These are phyloP conservation scores for Solanum piurae DNA, from an alignment of 257 asterid species.

Conservation along the genomic window DNA sequence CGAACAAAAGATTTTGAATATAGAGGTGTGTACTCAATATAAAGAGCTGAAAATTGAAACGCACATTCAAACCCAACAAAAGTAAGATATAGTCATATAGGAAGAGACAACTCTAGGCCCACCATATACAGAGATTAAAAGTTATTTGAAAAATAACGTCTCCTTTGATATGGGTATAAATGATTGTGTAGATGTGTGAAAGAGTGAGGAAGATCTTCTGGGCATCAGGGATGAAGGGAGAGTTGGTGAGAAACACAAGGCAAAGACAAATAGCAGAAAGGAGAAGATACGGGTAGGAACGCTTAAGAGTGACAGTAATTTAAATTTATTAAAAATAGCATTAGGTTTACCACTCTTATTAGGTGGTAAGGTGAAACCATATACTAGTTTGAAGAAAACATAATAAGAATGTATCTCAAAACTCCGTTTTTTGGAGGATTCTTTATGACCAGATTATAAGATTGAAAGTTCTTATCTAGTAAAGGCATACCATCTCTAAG, in stretches of 20 bases:
- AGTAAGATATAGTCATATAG: background rate
- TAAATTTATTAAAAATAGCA: background rate
- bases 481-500: slow-evolving; percentile 74
- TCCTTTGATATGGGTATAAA: background rate
- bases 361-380: background rate
- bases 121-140: background rate
- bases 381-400: background rate
- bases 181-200: background rate
- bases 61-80: background rate
- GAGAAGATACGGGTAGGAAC: background rate
- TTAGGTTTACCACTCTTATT: background rate
- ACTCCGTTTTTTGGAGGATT: background rate
- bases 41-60: background rate
- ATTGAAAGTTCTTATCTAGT: background rate
- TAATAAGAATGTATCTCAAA: background rate
- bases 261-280: background rate
- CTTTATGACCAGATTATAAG: background rate
- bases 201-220: background rate
- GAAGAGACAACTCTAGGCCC: background rate
- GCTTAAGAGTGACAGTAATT: background rate
- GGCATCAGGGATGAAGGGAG: background rate
- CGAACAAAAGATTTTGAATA: background rate
- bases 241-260: background rate
- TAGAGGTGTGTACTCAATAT: background rate
- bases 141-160: background rate